These are phyloP conservation scores for Trypanosoma rangeli DNA, from an alignment of 208 protist genomes.

Conservation along the genomic window DNA sequence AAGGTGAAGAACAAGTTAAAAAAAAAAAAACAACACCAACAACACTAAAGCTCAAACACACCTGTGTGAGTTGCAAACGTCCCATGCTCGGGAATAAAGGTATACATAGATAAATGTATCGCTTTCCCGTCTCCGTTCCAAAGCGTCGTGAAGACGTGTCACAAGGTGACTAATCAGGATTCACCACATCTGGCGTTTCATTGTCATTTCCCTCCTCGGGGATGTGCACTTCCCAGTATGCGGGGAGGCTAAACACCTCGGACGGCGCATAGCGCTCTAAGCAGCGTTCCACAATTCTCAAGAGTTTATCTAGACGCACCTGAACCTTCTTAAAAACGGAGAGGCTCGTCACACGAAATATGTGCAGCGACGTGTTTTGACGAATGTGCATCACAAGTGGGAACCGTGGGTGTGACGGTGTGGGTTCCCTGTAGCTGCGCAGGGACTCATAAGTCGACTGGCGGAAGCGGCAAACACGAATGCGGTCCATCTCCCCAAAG, in stretches of 20 bases:
- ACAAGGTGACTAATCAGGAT: neutral
- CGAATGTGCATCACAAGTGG: slow-evolving; percentile 47
- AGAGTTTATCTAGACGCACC: slow-evolving; percentile 63
- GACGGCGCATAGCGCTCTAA: slow-evolving; percentile 36
- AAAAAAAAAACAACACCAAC: too few relatives aligned
- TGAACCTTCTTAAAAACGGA: slow-evolving; percentile 55
- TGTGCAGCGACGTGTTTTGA: slow-evolving; percentile 22
- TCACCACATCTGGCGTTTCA: slow-evolving; percentile 10
- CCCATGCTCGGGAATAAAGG: neutral
- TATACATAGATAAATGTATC: neutral
- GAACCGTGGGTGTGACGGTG: slow-evolving; percentile 25
- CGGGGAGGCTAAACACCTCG: slow-evolving; percentile 64
- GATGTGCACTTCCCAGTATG: slow-evolving; percentile 64
- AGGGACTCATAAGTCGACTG: slow-evolving; percentile 53
- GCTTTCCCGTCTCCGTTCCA: neutral
- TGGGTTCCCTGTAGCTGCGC: slow-evolving; percentile 18
- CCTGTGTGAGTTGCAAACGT: neutral
- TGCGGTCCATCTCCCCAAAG: slow-evolving; percentile 46
- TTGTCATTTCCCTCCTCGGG: slow-evolving; percentile 52
- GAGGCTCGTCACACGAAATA: slow-evolving; percentile 52
- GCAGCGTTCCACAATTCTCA: slow-evolving; percentile 55
- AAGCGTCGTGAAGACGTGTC: neutral
- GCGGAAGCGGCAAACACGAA: slow-evolving; percentile 75
- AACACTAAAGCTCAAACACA: neutral
- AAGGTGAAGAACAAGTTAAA: too few relatives aligned